Percentiles rank a stretch among this genome's conserved stretches.
Conservation (phyloP, 768 basidiomycete species). For the Hemileccinum rubropunctum region DNA sequence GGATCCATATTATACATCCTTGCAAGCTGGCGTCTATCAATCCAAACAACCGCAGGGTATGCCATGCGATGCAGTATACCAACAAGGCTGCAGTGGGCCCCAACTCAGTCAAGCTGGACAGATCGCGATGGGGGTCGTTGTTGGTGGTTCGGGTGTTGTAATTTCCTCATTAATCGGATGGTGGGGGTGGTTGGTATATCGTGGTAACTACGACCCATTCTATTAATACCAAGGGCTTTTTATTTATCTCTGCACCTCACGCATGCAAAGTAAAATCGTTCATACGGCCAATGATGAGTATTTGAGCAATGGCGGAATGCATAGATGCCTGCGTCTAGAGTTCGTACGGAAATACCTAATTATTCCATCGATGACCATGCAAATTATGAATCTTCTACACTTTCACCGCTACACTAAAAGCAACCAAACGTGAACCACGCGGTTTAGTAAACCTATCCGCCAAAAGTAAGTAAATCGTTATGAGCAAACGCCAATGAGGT, state of each 20-base stretch:
- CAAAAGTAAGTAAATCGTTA: conserved; percentile 2
- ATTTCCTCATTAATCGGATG: conserved; percentile 45
- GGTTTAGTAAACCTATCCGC: conserved; percentile 24
- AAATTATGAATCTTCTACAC: background rate
- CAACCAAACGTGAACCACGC: too few relatives aligned
- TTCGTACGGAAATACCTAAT: background rate
- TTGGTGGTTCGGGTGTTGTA: conserved; percentile 59
- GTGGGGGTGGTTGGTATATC: conserved; percentile 34
- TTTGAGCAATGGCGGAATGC: too few relatives aligned
- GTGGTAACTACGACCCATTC: conserved; percentile 20
- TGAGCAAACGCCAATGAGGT: background rate
- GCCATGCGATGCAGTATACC: conserved; percentile 78
- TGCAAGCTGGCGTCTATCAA: conserved; percentile 66
- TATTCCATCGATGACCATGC: background rate
- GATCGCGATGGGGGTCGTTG: conserved; percentile 68
- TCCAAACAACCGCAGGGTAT: conserved; percentile 58
- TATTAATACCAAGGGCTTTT: conserved; percentile 12
- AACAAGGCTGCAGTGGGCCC: conserved; percentile 46
- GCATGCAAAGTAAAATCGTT: background rate
- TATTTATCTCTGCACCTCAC: too few relatives aligned
- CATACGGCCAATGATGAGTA: too few relatives aligned
- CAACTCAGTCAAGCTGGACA: conserved; percentile 57
- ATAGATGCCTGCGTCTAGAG: too few relatives aligned
- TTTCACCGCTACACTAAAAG: background rate
- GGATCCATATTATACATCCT: conserved; percentile 76